Conservation (phyloP, 1,139 yeast species). For the Wickerhamiella infanticola region DNA sequence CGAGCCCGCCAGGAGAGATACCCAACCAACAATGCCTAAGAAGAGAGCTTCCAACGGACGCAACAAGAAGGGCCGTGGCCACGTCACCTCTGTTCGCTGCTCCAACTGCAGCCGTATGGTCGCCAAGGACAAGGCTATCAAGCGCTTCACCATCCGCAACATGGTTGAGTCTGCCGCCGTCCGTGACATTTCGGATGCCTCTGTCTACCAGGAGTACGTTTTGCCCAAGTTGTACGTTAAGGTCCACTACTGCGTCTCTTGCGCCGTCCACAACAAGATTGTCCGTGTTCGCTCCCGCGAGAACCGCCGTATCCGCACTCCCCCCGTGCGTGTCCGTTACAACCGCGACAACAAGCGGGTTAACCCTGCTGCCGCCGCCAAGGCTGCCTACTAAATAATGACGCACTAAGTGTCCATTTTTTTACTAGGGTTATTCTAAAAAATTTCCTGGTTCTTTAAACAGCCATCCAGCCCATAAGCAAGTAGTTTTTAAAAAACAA, state of each 20-base stretch:
- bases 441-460: too few relatives aligned
- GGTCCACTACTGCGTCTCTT: conserved; percentile 99
- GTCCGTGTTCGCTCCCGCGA: conserved; percentile 99
- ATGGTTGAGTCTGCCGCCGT: conserved; percentile 99
- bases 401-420: neutral
- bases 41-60: conserved; percentile 99
- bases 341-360: conserved; percentile 85
- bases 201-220: conserved; percentile 98
- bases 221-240: conserved; percentile 99
- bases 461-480: neutral
- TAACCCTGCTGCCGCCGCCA: conserved; percentile 96
- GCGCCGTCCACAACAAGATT: conserved; percentile 99
- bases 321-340: conserved; percentile 99
- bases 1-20: neutral
- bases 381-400: conserved; percentile 43
- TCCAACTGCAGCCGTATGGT: conserved; percentile 99
- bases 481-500: conserved; percentile 10
- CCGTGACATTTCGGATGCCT: conserved; percentile 98
- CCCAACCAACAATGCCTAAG: conserved; percentile 72
- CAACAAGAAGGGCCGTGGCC: conserved; percentile 99
- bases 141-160: conserved; percentile 99
- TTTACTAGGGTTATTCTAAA: neutral
- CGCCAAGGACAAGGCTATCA: conserved; percentile 99
- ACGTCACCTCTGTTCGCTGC: conserved; percentile 99
- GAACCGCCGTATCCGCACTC: conserved; percentile 97